Conservation (phyloP, 768 basidiomycete genomes). For the Pleurotus tuoliensis region DNA sequence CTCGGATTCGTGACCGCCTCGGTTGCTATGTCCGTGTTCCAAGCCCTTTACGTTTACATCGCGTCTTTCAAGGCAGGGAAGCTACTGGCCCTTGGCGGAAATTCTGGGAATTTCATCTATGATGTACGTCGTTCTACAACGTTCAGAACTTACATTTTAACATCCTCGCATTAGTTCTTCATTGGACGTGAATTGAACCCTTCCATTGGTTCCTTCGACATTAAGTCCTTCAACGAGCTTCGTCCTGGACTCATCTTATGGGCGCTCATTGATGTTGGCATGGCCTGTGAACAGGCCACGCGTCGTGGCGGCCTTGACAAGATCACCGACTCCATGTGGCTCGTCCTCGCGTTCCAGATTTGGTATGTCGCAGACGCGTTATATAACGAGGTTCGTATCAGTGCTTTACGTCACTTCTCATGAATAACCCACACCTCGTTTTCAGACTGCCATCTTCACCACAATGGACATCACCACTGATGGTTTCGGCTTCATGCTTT, state of each 20-base stretch:
- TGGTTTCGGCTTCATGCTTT: slow-evolving; percentile 98
- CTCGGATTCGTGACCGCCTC: slow-evolving; percentile 84
- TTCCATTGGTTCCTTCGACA: slow-evolving; percentile 63
- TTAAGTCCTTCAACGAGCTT: slow-evolving; percentile 78
- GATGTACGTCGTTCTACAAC: slow-evolving; percentile 58
- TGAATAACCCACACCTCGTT: neutral
- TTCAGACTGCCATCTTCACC: slow-evolving; percentile 80
- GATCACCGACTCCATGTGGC: slow-evolving; percentile 88
- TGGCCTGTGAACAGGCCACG: slow-evolving; percentile 86
- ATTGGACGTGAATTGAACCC: slow-evolving; percentile 97
- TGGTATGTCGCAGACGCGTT: slow-evolving; percentile 85
- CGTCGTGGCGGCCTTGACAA: slow-evolving; percentile 64
- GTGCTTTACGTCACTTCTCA: neutral
- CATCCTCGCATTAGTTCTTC: slow-evolving; percentile 63
- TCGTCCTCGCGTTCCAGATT: slow-evolving; percentile 80
- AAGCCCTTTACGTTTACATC: slow-evolving; percentile 68
- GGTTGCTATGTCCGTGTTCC: slow-evolving; percentile 70
- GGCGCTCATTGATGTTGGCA: slow-evolving; percentile 85
- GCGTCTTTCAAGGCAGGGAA: slow-evolving; percentile 65
- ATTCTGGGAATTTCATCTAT: slow-evolving; percentile 82
- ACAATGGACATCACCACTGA: slow-evolving; percentile 98
- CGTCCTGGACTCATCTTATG: slow-evolving; percentile 91
- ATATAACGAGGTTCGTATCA: slow-evolving; percentile 75
- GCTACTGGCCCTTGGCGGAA: slow-evolving; percentile 89
- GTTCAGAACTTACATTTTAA: slow-evolving; percentile 3